Evolutionary conservation across 2,329 filamentous ascomycete species (phyloP), one percentile per base, ranked within the genome.

Genomic region (Phialophora expanda): DNA sequence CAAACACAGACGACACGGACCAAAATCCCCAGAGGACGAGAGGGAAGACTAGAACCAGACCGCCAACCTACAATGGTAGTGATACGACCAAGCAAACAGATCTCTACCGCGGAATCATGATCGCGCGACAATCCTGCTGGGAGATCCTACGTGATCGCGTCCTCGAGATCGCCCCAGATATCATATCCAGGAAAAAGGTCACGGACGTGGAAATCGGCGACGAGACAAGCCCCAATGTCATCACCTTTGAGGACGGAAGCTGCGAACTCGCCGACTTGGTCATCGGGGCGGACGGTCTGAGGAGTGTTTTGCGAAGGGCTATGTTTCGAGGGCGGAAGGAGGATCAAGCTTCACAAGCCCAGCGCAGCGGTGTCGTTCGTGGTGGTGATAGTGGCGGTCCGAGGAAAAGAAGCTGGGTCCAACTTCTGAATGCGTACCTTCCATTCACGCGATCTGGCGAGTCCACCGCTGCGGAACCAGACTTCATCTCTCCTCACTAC

Each of bases 221-320:
- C 17, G 50, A 34, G 8, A 28, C 8, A 14, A 34, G 38, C 3
- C 65, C 20, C 1, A 67, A 61, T 28, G 20, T 61, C 30, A 51
- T 67, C 9, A 66, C 67, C 2, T 81, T 81, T 66, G 71, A 66
- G 1, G 78, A 80, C 66, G 75, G 72, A 0, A 76, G 73, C 58
- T 20, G 68, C 0, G 68, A 76, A 17, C 73, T 77, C 51, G 79
- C 76, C 5, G 80, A 81, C 72, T 70, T 82, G 26, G 73, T 82
- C 1, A 76, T 82, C 57, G 79, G 80, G 4, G 78, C 79, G 0
- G 80, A 82, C 70, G 80, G 80, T 0, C 57, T 81, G 17, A 75
- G 76, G 56, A 78, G 78, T 55, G 74, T 72, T 0, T 74, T 74
- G 2, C 78, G 77, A 62, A 74, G 66, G 41, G 75, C 76, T 0